Conservation (phyloP, 352 stramenopile species). For the Phytophthora ramorum region DNA sequence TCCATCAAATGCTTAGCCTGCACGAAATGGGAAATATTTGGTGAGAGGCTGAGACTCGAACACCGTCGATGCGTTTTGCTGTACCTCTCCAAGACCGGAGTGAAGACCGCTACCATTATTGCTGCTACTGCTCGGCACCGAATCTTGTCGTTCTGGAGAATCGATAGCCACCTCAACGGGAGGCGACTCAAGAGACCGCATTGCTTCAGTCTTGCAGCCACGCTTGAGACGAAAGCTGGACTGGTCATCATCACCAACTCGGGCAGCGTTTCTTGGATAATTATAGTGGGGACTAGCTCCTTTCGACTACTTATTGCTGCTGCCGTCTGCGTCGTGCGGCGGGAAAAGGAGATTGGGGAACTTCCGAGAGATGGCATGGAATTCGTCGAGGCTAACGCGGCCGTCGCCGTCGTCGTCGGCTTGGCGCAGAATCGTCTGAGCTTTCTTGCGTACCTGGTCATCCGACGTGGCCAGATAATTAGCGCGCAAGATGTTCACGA, state of each 20-base stretch:
- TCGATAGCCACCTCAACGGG: conserved; percentile 17
- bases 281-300: conserved; percentile 15
- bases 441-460: conserved; percentile 86
- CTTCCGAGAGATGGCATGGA: conserved; percentile 88
- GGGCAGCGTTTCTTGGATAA: conserved; percentile 22
- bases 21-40: not conserved
- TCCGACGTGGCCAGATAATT: conserved; percentile 85
- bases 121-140: conserved; percentile 4
- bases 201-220: not conserved
- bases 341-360: conserved; percentile 93
- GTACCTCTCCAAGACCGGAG: conserved; percentile 28
- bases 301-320: conserved; percentile 5
- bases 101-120: conserved; percentile 14
- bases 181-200: conserved; percentile 27
- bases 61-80: not conserved
- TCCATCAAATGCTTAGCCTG: conserved; percentile 72
- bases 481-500: conserved; percentile 91
- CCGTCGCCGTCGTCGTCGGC: conserved; percentile 82
- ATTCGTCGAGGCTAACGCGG: conserved; percentile 87
- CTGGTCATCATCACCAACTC: conserved; percentile 6
- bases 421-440: conserved; percentile 84
- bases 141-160: conserved; percentile 14
- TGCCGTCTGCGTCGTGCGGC: conserved; percentile 41
- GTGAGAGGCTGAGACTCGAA: not conserved
- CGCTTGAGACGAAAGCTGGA: conserved; percentile 6